Conservation (phyloP, 257 asterid genomes). For the Anisodus acutangulus region DNA sequence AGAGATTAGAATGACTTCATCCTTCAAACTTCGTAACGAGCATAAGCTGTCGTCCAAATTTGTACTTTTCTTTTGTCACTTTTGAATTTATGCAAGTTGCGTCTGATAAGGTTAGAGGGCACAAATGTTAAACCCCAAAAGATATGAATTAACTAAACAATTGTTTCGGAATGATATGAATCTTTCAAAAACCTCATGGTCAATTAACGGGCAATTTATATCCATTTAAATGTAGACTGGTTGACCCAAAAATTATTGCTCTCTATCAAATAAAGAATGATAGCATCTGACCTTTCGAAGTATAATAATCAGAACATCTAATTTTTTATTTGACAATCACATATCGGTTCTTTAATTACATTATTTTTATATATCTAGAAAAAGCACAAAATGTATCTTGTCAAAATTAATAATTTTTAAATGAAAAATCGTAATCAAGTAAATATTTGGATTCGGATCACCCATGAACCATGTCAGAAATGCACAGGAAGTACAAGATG, state of each 20-base stretch:
- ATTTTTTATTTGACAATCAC: neutral
- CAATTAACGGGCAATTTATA: neutral
- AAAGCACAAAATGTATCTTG: neutral
- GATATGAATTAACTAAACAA: too few species aligned
- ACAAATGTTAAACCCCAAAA: too few species aligned
- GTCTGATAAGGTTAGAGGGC: too few species aligned
- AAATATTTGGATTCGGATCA: neutral
- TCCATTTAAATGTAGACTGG: neutral
- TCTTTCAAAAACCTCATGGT: neutral
- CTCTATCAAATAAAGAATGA: neutral
- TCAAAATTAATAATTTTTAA: neutral
- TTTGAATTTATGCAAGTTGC: neutral
- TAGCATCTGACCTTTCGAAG: neutral
- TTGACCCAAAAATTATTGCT: neutral
- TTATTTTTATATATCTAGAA: too few species aligned
- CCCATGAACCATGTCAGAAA: neutral
- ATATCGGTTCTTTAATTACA: neutral
- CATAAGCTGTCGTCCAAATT: neutral
- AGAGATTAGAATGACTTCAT: neutral
- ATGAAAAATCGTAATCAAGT: neutral
- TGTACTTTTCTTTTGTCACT: neutral
- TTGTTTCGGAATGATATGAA: too few species aligned
- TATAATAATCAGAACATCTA: too few species aligned
- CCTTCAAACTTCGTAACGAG: neutral
- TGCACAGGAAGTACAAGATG: neutral